These are phyloP conservation scores for Aureobasidium sp. DNA, from an alignment of 2,329 filamentous ascomycete genomes.

Conservation along the genomic window DNA sequence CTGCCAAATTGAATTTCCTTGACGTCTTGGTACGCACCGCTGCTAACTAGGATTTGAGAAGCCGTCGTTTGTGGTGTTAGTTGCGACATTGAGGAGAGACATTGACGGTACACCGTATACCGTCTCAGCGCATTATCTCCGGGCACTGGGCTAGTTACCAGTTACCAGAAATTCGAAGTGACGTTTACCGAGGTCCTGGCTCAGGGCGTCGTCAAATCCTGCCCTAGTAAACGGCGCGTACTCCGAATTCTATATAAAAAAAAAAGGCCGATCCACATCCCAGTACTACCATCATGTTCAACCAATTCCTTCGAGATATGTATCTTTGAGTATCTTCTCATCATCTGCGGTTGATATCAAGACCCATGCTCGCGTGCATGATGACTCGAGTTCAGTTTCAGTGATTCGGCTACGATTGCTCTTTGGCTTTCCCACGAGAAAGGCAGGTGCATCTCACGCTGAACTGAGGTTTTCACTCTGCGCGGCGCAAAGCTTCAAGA, in stretches of 20 bases:
- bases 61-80: neutral
- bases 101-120: neutral
- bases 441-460: neutral
- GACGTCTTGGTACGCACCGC: neutral
- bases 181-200: neutral
- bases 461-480: neutral
- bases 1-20: neutral
- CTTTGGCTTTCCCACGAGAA: neutral
- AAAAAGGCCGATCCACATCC: neutral
- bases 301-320: too few relatives aligned
- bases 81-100: neutral
- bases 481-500: constrained; percentile 3
- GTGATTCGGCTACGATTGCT: too few relatives aligned
- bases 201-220: neutral
- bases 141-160: neutral
- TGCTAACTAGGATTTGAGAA: neutral
- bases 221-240: neutral
- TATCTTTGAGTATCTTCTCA: neutral
- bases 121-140: neutral
- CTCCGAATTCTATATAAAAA: neutral
- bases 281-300: neutral
- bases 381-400: neutral
- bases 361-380: neutral
- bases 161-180: neutral
- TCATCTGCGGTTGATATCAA: neutral